Evolutionary conservation across 768 basidiomycete species (phyloP), one percentile per base, ranked within the genome.

Genomic region (Pulveroboletus sp.): DNA sequence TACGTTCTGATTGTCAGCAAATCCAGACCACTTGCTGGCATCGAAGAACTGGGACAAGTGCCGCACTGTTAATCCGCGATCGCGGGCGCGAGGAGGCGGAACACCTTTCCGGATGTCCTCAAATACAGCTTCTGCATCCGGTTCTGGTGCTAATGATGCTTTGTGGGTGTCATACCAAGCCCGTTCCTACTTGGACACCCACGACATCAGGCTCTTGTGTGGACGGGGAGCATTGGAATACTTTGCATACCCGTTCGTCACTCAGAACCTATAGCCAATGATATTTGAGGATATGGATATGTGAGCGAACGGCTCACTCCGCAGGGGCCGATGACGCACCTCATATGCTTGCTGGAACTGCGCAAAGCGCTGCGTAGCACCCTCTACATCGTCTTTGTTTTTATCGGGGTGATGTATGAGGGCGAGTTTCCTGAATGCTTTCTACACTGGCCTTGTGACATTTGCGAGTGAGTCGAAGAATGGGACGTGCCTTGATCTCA

Each of bases 161-260:
- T 85, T 83, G 66, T 98, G 95, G 5, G 83, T 83, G 69, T 99
- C 96, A 68, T 99, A 99, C 90, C 93, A 99, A 39, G 96, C 93
- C 58, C 96, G 77, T 76, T 98, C 95, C 89, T 95, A 80, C 73
- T 79, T 76, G 66, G 59, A 46, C 41, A 45, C 33, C 40, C 36
- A 54, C 30, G 39, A 39, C 49, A 52, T 63, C 48, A 58, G 54
- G 39, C 37, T 48, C 47, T 40, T 47, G 32, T 26, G 49, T n/a
- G 9, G 18, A 49, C 6, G 14, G 9, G n/a, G 21, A 47, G n/a
- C 15, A 30, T 33, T 2, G 49, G 45, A 36, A 51, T 55, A 50
- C 39, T 43, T 39, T 9, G 30, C 80, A 70, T 71, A 91, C 93
- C 79, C 97, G 93, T 52, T 94, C 91, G 67, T 97, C 95, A 59